These are phyloP conservation scores for Paracamarosporium sp. DNA, from an alignment of 2,329 filamentous ascomycete genomes.

Conservation along the genomic window DNA sequence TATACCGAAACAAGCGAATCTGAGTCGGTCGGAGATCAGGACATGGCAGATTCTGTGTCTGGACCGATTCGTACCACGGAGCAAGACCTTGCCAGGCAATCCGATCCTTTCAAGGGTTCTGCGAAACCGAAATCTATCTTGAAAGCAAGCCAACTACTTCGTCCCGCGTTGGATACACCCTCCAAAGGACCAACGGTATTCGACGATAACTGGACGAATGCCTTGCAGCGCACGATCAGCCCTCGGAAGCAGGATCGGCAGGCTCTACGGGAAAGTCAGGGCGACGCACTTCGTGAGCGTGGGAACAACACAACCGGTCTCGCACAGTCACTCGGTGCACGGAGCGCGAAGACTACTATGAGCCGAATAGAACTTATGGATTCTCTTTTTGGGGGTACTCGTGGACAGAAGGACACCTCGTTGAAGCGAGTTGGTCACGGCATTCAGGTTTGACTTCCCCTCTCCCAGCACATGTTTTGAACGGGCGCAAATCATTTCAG, in stretches of 20 bases:
- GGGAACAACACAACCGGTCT: slow-evolving; percentile 45
- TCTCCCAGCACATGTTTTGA: slow-evolving; percentile 46
- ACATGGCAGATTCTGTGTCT: slow-evolving; percentile 80
- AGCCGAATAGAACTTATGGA: slow-evolving; percentile 87
- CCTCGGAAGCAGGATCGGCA: slow-evolving; percentile 89
- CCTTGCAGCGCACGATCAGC: slow-evolving; percentile 91
- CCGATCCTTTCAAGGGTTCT: slow-evolving; percentile 37
- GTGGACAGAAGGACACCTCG: slow-evolving; percentile 59
- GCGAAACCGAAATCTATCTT: slow-evolving; percentile 57
- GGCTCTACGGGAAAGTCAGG: slow-evolving; percentile 71
- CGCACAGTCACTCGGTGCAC: slow-evolving; percentile 40
- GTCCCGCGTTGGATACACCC: slow-evolving; percentile 56
- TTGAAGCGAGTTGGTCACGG: slow-evolving; percentile 64
- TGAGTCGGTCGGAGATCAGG: slow-evolving; percentile 73
- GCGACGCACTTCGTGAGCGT: slow-evolving; percentile 61
- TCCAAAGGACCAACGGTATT: slow-evolving; percentile 60
- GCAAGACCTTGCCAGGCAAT: slow-evolving; percentile 58
- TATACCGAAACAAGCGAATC: slow-evolving; percentile 70
- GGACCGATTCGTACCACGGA: slow-evolving; percentile 78
- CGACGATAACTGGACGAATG: slow-evolving; percentile 90
- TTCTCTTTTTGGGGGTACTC: slow-evolving; percentile 77
- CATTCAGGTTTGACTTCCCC: slow-evolving; percentile 85
- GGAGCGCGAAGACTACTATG: slow-evolving; percentile 76
- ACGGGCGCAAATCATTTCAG: slow-evolving; percentile 51
- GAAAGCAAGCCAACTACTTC: slow-evolving; percentile 47